Base-by-base conservation (phyloP, 257 asterid genomes). In the Haberlea rhodopensis region DNA sequence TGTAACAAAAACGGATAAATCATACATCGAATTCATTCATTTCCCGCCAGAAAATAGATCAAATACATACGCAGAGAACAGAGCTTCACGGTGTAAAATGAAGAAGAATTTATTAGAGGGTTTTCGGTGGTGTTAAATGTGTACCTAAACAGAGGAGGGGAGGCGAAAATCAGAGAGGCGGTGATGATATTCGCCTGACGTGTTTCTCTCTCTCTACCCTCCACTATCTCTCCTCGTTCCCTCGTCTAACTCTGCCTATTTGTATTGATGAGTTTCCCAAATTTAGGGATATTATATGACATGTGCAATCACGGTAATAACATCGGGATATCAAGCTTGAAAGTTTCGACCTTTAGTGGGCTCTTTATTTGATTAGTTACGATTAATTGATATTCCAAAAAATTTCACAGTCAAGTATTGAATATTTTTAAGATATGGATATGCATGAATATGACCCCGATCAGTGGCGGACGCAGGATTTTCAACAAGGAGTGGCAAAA, bases 141-240 rank as follows among this genome's bases (percentile, higher is more conserved):
- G 68, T 45, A 62, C 18, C 18, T 34, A 55, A 18, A 48, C n/a
- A 56, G 59, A 31, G 66, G 73, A 56, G 71, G 57, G 16, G 55
- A 53, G 57, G 49, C 63, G 32, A n/a, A 58, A 37, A 15, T 61
- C 8, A 64, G 71, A 49, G 76, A 66, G 80, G 70, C 81, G 78
- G 80, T 67, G 77, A 26, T 20, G 65, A 60, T 71, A 76, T 66
- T 68, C 77, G 81, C 69, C 78, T 74, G 71, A 53, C 81, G 85
- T 62, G 82, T 68, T 25, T 73, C 58, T 68, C 63, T 65, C 65
- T 20, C 49, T 55, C 45, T 34, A n/a, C 6, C 27, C 43, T 18
- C 18, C 59, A 6, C 58, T 27, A 48, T 63, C 58, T 57, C 76
- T n/a, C 71, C 77, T 65, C 78, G 37, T 60, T 60, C 60, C 78